Evolutionary conservation across 768 basidiomycete genomes (phyloP), one percentile per base, ranked within the genome.

Genomic region (Filobasidium floriforme): DNA sequence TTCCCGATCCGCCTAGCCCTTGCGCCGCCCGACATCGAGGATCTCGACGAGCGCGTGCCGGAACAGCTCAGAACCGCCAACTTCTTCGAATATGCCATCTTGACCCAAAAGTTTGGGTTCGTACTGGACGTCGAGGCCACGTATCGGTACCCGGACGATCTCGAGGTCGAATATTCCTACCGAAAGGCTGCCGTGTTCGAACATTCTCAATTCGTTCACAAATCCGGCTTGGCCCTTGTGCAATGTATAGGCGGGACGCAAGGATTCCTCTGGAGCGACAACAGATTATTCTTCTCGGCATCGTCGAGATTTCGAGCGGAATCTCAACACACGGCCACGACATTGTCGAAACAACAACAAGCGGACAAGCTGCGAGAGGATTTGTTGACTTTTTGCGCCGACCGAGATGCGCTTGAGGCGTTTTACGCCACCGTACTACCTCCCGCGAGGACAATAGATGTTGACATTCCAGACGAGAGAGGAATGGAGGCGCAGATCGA

Each of bases 171-270:
- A 26, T 98, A 97, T 79, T 89, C 89, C 10, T 98, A 97, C 75
- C 87, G 93, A 15, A 86, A 88, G 59, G 69, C 44, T 80, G 64
- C 85, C 49, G 82, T 86, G 4, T 89, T 86, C 81, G 82, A 84
- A 69, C 85, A 91, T 78, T 89, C 91, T 22, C 94, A 98, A 75
- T 97, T 90, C 76, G 88, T 96, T 37, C 94, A 96, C 73, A 86
- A 87, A 59, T 85, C 88, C 5, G 96, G 96, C 1, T 85, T 89
- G 26, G 92, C 90, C 10, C 91, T 97, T 73, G 86, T 92, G 10
- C 92, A 96, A 75, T 87, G 94, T 66, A 73, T 92, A 5, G 89
- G 88, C 1, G 89, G 87, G 1, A 77, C 82, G 3, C 82, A 87
- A 62, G 92, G 92, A 0, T 93, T 92, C 78, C 78, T 91, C 66